Evolutionary conservation across 306 rosid species (phyloP), one percentile per base, ranked within the genome.

Genomic region (Fragaria vesca): DNA sequence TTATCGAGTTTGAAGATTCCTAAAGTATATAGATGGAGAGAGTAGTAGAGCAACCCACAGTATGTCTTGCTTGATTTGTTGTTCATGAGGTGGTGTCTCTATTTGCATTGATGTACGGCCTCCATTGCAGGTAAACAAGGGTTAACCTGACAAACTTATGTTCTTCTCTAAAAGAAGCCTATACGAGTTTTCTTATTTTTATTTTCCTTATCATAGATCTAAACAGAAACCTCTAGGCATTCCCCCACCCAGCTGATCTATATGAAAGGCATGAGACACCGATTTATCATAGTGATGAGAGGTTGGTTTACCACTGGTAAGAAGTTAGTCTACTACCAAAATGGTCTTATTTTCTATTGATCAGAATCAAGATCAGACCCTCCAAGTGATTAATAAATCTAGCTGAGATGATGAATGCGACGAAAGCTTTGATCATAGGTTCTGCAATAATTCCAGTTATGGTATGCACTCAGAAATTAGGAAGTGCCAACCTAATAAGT

Each of bases 401-500:
- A 34, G 46, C 45, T 34, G 36, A 34, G 21, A 34, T 34, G 46
- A 34, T 34, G 21, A 63, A 6, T 32, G 43, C 20, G 8, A 34
- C 7, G n/a, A 32, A 63, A 16, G 69, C 24, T 63, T 63, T 6
- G 45, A 17, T 28, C 18, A 1, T 15, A 15, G 54, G 17, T 13
- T 48, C 1, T 4, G 43, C 8, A 17, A 26, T 62, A 62, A 62
- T 65, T 6, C 46, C 45, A 16, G 69, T 65, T 30, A 65, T 65
- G 70, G 26, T 5, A 4, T 36, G 71, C 42, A 38, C 47, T 20
- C 24, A 66, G 15, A 38, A 36, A 66, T 7, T 8, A 38, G 28
- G 10, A 66, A 17, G 16, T 66, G 71, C 6, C 71, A 66, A 26
- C 77, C 77, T 24, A 75, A 26, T 75, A 72, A 62, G 61, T 75